Base-by-base conservation (phyloP, 2,329 filamentous ascomycete genomes). In the Exophiala calicioides region DNA sequence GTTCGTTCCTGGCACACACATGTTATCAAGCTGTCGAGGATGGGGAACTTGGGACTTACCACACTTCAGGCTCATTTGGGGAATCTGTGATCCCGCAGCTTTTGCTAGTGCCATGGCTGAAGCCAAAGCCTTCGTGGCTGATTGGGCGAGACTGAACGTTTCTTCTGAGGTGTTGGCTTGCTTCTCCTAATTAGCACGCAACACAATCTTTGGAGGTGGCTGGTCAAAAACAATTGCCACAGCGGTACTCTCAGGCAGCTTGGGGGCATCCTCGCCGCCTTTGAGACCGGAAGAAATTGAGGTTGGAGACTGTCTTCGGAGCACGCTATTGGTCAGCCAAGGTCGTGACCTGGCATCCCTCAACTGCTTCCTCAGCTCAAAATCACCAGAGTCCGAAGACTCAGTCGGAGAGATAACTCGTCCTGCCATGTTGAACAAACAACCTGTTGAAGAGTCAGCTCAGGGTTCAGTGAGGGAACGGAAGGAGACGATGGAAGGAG, bases 311-410 rank as follows among this genome's bases (percentile, higher is more conserved):
- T 33, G 32, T 43, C 46, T 16, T 44, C 51, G 47, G 26, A 53
- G 42, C 29, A 47, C 43, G 27, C 51, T 53, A 30, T 47, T 47
- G 43, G 30, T 47, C 51, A 53, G 41, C 51, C 51, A 50, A 37
- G 51, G 51, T 31, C 51, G 46, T 44, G 47, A 24, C 51, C 51
- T 46, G 47, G 51, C 26, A 31, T 46, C 47, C 46, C 51, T 36
- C 43, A 30, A 32, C 15, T 24, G 27, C 47, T 30, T 50, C 43
- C 51, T 50, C 38, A 45, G 35, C 43, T 50, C 37, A 24, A 42
- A 34, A 33, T 30, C 16, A 38, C 42, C 38, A 23, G 34, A 41
- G 27, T 36, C 16, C 10, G 38, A 31, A 33, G 44, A 47, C 15
- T 13, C 34, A 19, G 44, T 23, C 32, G 36, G 21, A 32, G 38